Evolutionary conservation across 306 rosid genomes (phyloP), one percentile per base, ranked within the genome.

Genomic region (Mucuna pruriens): DNA sequence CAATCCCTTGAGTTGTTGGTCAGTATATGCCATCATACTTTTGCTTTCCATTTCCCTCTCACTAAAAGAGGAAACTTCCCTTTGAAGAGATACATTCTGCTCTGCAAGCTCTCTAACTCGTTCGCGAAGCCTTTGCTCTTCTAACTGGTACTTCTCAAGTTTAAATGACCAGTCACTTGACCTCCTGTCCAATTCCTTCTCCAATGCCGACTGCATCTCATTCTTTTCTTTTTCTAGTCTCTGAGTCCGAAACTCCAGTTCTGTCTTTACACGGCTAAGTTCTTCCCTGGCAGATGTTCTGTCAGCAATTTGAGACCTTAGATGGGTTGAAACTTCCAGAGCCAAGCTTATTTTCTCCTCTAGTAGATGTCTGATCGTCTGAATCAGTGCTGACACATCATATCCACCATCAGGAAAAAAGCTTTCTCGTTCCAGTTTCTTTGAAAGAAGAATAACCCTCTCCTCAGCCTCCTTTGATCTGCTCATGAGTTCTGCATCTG

Each of bases 61-160:
- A 67, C 80, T 82, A 74, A 86, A 85, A 51, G 94, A 84, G 67
- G 97, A 90, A 49, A 93, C 94, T 70, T 91, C 97, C 89, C 94
- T 91, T 81, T 93, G 99, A 83, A 95, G 92, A 6, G 98, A 91
- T 46, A 95, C 99, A 84, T 95, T 95, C 84, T 91, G 96, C 86
- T 95, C 98, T 13, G 99, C 99, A 29, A 93, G 99, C 92, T 93
- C 99, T 92, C 99, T 88, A 81, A 95, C 97, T 72, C 98, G 85
- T 72, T 92, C 97, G 12, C 99, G 97, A 40, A 93, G 98, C 88
- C 92, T 92, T 78, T 89, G 88, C 85, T 95, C 99, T 84, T 95
- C 99, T 52, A 75, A 84, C 80, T 92, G 94, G 86, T 86, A 95
- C 75, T 90, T 95, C 83, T 95, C 98, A 72, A 93, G 98, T 86